Evolutionary conservation across 768 basidiomycete species (phyloP), one percentile per base, ranked within the genome.

Genomic region (Boletus vinaceobasis): DNA sequence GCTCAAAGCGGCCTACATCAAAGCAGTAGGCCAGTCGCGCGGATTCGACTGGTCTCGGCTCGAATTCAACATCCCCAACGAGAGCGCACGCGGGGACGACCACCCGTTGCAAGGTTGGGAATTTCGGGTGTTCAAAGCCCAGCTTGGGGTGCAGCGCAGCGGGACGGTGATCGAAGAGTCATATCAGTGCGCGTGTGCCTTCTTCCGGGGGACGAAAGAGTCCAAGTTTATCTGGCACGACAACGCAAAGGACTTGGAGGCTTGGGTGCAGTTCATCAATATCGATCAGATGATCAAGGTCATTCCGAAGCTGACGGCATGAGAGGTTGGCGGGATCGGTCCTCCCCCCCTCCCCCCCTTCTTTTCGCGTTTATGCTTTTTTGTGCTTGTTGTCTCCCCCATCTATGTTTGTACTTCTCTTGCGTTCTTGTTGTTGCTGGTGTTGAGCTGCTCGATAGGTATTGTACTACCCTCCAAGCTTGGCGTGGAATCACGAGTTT

Each of bases 251-350:
- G 83, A 88, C 43, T 67, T 91, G 56, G 86, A 87, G 64, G 81
- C 78, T 33, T 90, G 89, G 88, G 87, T 91, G 14, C 88, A 91
- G 71, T 92, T 90, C 61, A 84, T 91, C 62, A 87, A 84, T 56
- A 84, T 90, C 53, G 87, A 90, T 72, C 85, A 90, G 71, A 82
- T 91, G 75, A 76, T 89, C 67, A 87, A 87, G 62, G 88, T 90
- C 56, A 81, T 88, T 17, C 84, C 85, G 19, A 90, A 90, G 69
- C 72, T 90, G 51, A 80, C 78, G 42, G 87, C 88, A n/a, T 70
- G 59, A 42, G 81, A 5, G n/a, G 8, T 8, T n/a, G 37, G n/a
- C 37, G n/a, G 37, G 37, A 15, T 37, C 7, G 36, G 17, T 6
- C 7, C 13, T 14, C 35, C 15, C 15, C 19, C 9, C n/a, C 7